Percentiles rank a stretch among this genome's conserved stretches.
These are phyloP conservation scores for Plantago ovata DNA, from an alignment of 257 asterid species.

Conservation along the genomic window DNA sequence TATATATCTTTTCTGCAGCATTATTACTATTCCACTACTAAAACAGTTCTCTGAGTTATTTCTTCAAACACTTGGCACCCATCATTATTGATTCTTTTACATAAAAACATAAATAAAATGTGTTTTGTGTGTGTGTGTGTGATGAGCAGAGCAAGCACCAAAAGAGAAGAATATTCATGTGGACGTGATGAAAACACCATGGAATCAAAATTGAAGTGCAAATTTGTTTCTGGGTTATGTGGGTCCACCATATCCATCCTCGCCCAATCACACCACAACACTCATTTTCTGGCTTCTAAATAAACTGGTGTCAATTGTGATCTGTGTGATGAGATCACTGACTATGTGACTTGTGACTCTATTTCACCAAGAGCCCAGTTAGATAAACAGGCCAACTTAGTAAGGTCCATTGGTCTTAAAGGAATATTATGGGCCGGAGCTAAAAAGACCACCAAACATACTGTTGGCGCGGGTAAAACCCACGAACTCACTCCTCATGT, in stretches of 20 bases:
- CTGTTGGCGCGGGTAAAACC: too few species aligned
- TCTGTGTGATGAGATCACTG: too few species aligned
- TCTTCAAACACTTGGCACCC: slow-evolving; percentile 18
- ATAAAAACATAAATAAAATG: too few species aligned
- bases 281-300: slow-evolving; percentile 14
- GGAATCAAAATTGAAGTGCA: slow-evolving; percentile 17
- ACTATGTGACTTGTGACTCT: too few species aligned
- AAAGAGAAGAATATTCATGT: slow-evolving; percentile 28
- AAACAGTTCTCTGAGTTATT: background rate
- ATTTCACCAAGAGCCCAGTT: background rate
- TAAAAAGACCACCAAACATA: too few species aligned
- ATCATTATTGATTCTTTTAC: slow-evolving; percentile 5
- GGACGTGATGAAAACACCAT: slow-evolving; percentile 36
- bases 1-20: too few species aligned
- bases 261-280: slow-evolving; percentile 28
- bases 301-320: too few species aligned
- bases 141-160: slow-evolving; percentile 19
- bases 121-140: slow-evolving; percentile 21
- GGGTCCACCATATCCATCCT: slow-evolving; percentile 46
- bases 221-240: slow-evolving; percentile 27
- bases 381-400: background rate
- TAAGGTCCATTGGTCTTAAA: slow-evolving; percentile 14
- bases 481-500: too few species aligned
- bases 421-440: too few species aligned
- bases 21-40: slow-evolving; percentile 37